Conservation (phyloP, 306 rosid genomes). For the Medicago arabica region DNA sequence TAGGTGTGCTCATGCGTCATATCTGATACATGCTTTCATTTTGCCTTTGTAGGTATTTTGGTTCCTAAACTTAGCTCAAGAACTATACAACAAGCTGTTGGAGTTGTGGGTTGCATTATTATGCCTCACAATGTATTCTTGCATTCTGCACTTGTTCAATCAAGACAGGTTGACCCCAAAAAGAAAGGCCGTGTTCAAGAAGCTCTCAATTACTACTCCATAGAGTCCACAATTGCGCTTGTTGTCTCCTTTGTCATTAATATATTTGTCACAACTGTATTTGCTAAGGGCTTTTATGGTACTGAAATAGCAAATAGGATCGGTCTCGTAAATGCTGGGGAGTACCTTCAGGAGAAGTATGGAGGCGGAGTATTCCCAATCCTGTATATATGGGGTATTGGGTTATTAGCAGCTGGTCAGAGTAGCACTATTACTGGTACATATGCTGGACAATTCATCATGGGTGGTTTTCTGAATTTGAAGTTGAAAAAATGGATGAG, state of each 20-base stretch:
- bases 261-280: slow-evolving; percentile 87
- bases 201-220: slow-evolving; percentile 88
- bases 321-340: slow-evolving; percentile 93
- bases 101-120: slow-evolving; percentile 93
- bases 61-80: slow-evolving; percentile 91
- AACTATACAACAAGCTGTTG: slow-evolving; percentile 94
- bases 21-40: slow-evolving; percentile 28
- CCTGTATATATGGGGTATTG: slow-evolving; percentile 91
- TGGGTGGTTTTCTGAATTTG: slow-evolving; percentile 92
- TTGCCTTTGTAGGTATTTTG: slow-evolving; percentile 67
- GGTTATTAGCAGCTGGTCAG: slow-evolving; percentile 95
- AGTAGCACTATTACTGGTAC: slow-evolving; percentile 99
- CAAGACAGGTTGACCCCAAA: slow-evolving; percentile 70
- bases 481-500: slow-evolving; percentile 93
- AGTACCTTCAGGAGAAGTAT: slow-evolving; percentile 85
- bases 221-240: slow-evolving; percentile 89
- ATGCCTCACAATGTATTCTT: slow-evolving; percentile 98
- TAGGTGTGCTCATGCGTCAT: slow-evolving; percentile 7
- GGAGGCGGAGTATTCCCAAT: slow-evolving; percentile 92
- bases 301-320: slow-evolving; percentile 73
- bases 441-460: slow-evolving; percentile 98
- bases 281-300: slow-evolving; percentile 88
- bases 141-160: slow-evolving; percentile 97
- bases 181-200: slow-evolving; percentile 86
- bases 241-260: slow-evolving; percentile 76